Percentiles rank a stretch among this genome's conserved stretches.
Evolutionary conservation across 169 alveolate species (phyloP).

Genomic region (Neospora caninum): DNA sequence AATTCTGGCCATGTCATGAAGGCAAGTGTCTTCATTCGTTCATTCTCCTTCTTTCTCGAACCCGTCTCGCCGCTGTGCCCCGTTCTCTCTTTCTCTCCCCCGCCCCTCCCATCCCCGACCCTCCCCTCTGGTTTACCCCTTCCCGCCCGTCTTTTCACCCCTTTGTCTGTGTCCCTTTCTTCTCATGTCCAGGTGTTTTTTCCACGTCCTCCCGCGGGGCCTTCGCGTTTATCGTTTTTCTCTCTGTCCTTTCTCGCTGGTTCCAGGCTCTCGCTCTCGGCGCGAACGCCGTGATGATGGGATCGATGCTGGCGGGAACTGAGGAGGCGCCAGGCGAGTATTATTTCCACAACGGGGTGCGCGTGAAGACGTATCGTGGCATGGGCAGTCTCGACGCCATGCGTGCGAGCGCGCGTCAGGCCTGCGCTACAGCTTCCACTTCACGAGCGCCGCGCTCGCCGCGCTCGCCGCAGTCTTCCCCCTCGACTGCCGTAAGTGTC

Average conservation of each 20-base stretch:
- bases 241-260: no score
- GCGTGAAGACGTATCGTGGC: constrained; percentile 79
- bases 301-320: constrained; percentile 92
- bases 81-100: background rate
- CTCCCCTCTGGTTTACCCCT: background rate
- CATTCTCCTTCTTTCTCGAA: no score
- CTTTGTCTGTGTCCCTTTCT: no score
- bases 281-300: constrained; percentile 93
- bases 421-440: background rate
- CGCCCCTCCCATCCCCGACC: background rate
- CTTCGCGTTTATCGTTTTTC: no score
- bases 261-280: constrained; percentile 88
- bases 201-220: no score
- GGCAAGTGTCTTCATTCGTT: constrained; percentile 67
- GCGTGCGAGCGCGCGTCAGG: constrained; percentile 5
- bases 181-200: no score
- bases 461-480: background rate
- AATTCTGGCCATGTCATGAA: constrained; percentile 93
- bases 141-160: background rate
- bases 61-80: background rate
- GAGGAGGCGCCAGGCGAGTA: constrained; percentile 95
- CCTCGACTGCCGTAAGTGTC: background rate
- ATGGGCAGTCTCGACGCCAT: constrained; percentile 79
- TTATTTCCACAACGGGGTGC: constrained; percentile 86
- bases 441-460: background rate